Base-by-base conservation (phyloP, 2,329 filamentous ascomycete genomes). In the Aureobasidium zeae region DNA sequence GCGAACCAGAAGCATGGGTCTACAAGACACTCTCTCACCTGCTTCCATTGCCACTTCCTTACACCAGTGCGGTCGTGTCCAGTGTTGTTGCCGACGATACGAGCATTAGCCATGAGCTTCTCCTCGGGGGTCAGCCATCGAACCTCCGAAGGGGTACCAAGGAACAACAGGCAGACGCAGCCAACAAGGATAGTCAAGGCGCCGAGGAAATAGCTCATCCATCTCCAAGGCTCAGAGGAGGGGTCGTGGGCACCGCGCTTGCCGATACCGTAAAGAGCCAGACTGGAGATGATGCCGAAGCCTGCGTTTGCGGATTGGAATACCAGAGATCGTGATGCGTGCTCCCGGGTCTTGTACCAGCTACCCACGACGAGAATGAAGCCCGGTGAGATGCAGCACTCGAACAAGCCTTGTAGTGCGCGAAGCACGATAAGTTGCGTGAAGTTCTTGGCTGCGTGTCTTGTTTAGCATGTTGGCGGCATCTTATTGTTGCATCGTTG, bases 231-330 rank as follows among this genome's bases (percentile, higher is more conserved):
- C 5, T 55, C 55, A 2, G 55, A 46, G 2, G 52, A 52, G 3
- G 51, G 51, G 13, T 55, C 30, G 29, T 53, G 49, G 29, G 51
- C 32, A 9, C 53, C 54, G 35, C 54, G 52, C 2, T 45, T 44
- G 1, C 55, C 55, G 29, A 56, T 57, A 8, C 55, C 55, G 15
- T 57, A 57, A 48, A 55, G 51, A 11, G 46, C 46, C 11, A 56
- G 44, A 20, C 47, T 51, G 6, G 51, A 49, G 17, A 57, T 56
- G 44, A 57, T 56, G 12, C 55, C 53, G 25, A 63, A 61, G 30
- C 58, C 58, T 1, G 60, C 60, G 22, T 62, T 62, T 19, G 61
- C 59, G 8, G 57, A 59, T 33, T 61, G 58, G 54, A 60, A 64
- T 48, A 64, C 58, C 0, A 64, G 53, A 2, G 59, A 52, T 6